Conservation (phyloP, 1,139 yeast genomes). For the Candida pseudocylindracea region DNA sequence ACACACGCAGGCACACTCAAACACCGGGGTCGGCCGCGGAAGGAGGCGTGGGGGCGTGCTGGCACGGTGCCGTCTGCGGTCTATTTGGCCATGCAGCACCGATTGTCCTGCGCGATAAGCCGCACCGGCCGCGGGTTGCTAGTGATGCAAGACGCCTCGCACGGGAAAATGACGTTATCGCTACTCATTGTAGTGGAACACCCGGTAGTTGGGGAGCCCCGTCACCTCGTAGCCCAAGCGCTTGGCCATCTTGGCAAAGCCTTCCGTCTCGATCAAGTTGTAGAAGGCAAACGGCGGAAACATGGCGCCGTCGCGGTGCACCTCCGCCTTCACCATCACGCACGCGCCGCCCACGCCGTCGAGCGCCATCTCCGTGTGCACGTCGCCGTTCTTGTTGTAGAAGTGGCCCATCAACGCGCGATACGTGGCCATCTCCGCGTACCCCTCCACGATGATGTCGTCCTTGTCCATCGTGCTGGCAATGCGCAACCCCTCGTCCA, state of each 20-base stretch:
- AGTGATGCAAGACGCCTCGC: no score
- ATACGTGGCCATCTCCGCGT: slow-evolving; percentile 79
- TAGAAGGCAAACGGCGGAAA: slow-evolving; percentile 97
- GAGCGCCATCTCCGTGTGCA: slow-evolving; percentile 44
- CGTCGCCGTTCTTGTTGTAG: slow-evolving; percentile 43
- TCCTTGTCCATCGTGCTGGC: slow-evolving; percentile 60
- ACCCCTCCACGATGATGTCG: slow-evolving; percentile 85
- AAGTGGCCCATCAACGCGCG: slow-evolving; percentile 90
- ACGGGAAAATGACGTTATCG: not conserved
- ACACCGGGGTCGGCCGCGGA: no score
- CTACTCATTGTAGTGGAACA: slow-evolving; percentile 61
- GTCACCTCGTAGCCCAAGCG: slow-evolving; percentile 76
- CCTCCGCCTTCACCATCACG: slow-evolving; percentile 85
- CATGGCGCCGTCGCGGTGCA: slow-evolving; percentile 98
- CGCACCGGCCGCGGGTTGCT: no score
- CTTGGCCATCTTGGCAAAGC: slow-evolving; percentile 96
- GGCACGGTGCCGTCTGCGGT: no score
- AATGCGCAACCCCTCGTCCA: slow-evolving; percentile 59
- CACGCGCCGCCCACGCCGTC: slow-evolving; percentile 99
- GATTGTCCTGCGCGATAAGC: no score
- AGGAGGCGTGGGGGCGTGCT: no score
- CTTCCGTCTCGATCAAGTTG: slow-evolving; percentile 92
- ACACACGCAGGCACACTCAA: no score
- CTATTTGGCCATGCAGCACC: no score
- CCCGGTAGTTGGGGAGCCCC: slow-evolving; percentile 88